Percentiles rank a stretch among this genome's conserved stretches.
Conservation (phyloP, 2,329 filamentous ascomycete genomes). For the Arthroderma sp. region DNA sequence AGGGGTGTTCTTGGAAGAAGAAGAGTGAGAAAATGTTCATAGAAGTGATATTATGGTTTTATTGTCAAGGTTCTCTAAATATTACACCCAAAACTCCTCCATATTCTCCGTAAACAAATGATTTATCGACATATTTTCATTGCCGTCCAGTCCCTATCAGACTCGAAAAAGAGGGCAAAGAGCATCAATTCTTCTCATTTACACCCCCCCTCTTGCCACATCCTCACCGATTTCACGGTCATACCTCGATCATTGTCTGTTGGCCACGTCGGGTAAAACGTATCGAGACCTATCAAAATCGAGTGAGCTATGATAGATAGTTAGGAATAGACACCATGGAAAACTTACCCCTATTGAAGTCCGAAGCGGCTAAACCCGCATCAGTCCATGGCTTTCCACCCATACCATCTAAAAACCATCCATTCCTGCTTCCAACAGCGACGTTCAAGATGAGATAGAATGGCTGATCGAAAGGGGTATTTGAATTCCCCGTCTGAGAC, state of each 20-base stretch:
- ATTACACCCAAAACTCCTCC: no score
- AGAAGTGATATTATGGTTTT: no score
- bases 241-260: constrained; percentile 31
- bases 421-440: constrained; percentile 37
- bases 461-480: constrained; percentile 39
- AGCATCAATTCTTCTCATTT: constrained; percentile 3
- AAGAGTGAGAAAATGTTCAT: no score
- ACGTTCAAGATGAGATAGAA: constrained; percentile 42
- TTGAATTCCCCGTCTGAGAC: constrained; percentile 26
- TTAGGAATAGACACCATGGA: background rate
- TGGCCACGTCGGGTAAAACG: constrained; percentile 39
- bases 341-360: constrained; percentile 30
- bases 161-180: no score
- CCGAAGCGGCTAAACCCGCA: constrained; percentile 19
- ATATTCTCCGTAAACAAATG: no score
- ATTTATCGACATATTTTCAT: no score
- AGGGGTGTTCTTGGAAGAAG: no score
- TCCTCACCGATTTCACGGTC: constrained; percentile 35
- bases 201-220: constrained; percentile 33
- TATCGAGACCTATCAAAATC: constrained; percentile 9
- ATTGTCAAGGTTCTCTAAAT: no score
- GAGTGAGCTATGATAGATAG: background rate
- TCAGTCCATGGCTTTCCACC: constrained; percentile 38
- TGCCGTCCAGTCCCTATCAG: no score
- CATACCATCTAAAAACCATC: constrained; percentile 36